phyloP scores from a whole-genome alignment of 371 early-diverging fungal species.

The Mucor plumbeus region DNA sequence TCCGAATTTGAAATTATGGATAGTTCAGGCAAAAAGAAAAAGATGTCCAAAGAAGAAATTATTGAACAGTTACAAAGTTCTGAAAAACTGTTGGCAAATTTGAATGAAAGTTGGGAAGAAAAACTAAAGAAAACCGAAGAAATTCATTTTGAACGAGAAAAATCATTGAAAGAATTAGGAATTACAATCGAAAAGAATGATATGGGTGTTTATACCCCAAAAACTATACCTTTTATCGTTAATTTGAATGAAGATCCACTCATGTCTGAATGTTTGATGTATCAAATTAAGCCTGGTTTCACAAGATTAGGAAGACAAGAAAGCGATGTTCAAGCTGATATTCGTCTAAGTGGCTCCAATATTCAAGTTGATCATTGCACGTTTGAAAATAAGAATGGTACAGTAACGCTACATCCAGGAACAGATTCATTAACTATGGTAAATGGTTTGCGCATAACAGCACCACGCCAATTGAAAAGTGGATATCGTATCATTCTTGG shows the following conservation, averaged over 20 bases:
- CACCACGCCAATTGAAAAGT: conserved; percentile 66
- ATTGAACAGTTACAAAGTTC: conserved; percentile 83
- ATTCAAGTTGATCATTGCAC: conserved; percentile 77
- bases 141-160: conserved; percentile 77
- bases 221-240: conserved; percentile 85
- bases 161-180: conserved; percentile 80
- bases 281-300: conserved; percentile 80
- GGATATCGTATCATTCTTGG: conserved; percentile 89
- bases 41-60: conserved; percentile 65
- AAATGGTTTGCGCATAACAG: conserved; percentile 72
- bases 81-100: conserved; percentile 87
- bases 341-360: conserved; percentile 73
- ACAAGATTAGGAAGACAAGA: conserved; percentile 75
- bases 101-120: conserved; percentile 88
- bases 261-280: conserved; percentile 90
- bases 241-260: conserved; percentile 92
- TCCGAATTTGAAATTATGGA: conserved; percentile 58
- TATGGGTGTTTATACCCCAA: conserved; percentile 84
- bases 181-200: conserved; percentile 77
- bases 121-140: conserved; percentile 78
- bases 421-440: conserved; percentile 72
- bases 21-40: conserved; percentile 50
- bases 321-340: conserved; percentile 61
- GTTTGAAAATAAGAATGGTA: conserved; percentile 72
- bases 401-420: conserved; percentile 69